These are phyloP conservation scores for Neostapfia colusana DNA, from an alignment of 176 grass and related monocot species.

Conservation along the genomic window DNA sequence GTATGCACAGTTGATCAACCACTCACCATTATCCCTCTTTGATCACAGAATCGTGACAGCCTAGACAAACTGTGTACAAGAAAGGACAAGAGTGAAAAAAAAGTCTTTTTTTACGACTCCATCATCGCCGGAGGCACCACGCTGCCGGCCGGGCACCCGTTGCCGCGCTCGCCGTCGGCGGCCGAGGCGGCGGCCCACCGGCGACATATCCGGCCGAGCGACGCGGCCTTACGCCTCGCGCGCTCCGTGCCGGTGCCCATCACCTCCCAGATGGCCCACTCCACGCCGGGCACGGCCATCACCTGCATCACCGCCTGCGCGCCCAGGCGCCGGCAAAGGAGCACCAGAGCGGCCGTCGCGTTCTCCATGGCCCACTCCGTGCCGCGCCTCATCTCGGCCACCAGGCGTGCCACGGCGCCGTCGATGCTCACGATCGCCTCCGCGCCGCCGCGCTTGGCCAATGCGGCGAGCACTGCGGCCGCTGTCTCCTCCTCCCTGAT, in stretches of 20 bases:
- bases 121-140: slow-evolving; percentile 55
- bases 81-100: not conserved
- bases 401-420: slow-evolving; percentile 53
- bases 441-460: slow-evolving; percentile 82
- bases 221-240: slow-evolving; percentile 77
- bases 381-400: slow-evolving; percentile 62
- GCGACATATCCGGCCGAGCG: slow-evolving; percentile 84
- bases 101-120: slow-evolving; percentile 27
- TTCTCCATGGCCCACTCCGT: slow-evolving; percentile 70
- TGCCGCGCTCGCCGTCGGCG: slow-evolving; percentile 50
- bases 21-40: slow-evolving; percentile 25
- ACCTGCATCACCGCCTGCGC: slow-evolving; percentile 51
- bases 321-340: slow-evolving; percentile 72
- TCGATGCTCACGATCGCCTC: slow-evolving; percentile 61
- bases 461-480: slow-evolving; percentile 58
- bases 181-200: slow-evolving; percentile 65
- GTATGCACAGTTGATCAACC: slow-evolving; percentile 48
- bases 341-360: slow-evolving; percentile 70
- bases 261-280: slow-evolving; percentile 98
- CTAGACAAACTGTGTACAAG: slow-evolving; percentile 39
- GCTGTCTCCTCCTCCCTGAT: slow-evolving; percentile 63
- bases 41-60: slow-evolving; percentile 46
- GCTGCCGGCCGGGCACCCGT: slow-evolving; percentile 48
- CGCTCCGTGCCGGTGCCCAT: slow-evolving; percentile 90
- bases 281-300: slow-evolving; percentile 70